Base-by-base conservation (phyloP, 2,329 filamentous ascomycete species). In the Septoria linicola region DNA sequence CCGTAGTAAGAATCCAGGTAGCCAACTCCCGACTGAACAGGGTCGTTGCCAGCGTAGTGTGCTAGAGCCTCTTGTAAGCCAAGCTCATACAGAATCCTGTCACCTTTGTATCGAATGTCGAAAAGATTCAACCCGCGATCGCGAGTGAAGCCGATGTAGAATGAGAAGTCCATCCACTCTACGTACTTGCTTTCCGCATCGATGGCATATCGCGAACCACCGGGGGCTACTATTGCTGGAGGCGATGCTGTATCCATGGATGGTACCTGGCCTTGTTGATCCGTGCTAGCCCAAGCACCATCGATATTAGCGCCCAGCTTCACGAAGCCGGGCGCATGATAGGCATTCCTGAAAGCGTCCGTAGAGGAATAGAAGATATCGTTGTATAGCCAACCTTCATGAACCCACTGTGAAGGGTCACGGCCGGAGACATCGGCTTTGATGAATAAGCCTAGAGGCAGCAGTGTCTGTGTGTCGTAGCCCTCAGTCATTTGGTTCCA, bases 21-120 rank as follows among this genome's bases (percentile, higher is more conserved):
- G 0, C 72, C 65, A 0, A 72, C 74, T 13, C 72, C 72, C 1
- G 72, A 73, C 57, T 74, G 72, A 1, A 73, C 62, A 0, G 76
- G 78, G 41, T 80, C 75, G 31, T 62, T 61, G 4, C 76, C 72
- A 1, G 76, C 74, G 48, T 80, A 80, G 46, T 79, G 76, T 1
- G 78, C 74, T 6, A 80, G 64, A 0, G 79, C 78, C 63, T 82
- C 79, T 60, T 82, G 76, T 0, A 82, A 65, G 2, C 74, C 73
- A 1, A 83, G 68, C 54, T 82, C 79, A 50, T 81, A 82, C 8
- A 82, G 66, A 5, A 83, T 63, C 5, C 77, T 69, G 52, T 80
- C 71, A n/a, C 76, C 77, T 58, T 80, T 78, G 69, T 75, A 80
- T 14, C 70, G 66, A 37, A 83, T 74, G 52, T 82, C 73, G 59